Conservation (phyloP, 192 early-diverging fungal species). For the Coemansia sp. region DNA sequence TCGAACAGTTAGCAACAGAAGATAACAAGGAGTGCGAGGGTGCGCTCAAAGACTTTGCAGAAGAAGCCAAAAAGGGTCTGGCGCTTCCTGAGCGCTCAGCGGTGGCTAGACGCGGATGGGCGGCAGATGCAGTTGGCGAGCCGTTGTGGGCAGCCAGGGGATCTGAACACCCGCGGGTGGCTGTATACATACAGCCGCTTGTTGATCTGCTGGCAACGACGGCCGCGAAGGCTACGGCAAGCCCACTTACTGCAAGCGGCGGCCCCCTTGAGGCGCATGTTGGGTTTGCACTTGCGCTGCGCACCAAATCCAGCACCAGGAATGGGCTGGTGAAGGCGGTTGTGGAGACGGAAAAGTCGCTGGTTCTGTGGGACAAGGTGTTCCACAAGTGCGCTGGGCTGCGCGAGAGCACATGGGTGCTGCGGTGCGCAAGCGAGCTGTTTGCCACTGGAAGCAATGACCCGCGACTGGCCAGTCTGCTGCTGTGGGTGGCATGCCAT, state of each 20-base stretch:
- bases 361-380: slow-evolving; percentile 80
- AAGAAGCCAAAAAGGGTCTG: slow-evolving; percentile 53
- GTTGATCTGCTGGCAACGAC: slow-evolving; percentile 53
- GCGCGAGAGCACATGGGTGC: slow-evolving; percentile 68
- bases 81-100: slow-evolving; percentile 64
- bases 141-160: slow-evolving; percentile 48
- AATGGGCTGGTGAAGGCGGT: slow-evolving; percentile 29
- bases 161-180: slow-evolving; percentile 10
- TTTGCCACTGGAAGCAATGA: slow-evolving; percentile 36
- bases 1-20: slow-evolving; percentile 12
- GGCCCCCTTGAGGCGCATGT: slow-evolving; percentile 67
- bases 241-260: slow-evolving; percentile 60
- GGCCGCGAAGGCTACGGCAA: slow-evolving; percentile 60
- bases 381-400: slow-evolving; percentile 67
- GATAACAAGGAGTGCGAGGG: slow-evolving; percentile 26
- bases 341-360: slow-evolving; percentile 63
- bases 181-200: slow-evolving; percentile 37
- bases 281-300: slow-evolving; percentile 56
- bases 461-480: slow-evolving; percentile 18
- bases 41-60: slow-evolving; percentile 43
- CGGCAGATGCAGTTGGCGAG: slow-evolving; percentile 57
- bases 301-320: not conserved
- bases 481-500: slow-evolving; percentile 40
- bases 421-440: slow-evolving; percentile 58
- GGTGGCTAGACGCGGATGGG: slow-evolving; percentile 64